These are phyloP conservation scores for Wickerhamiella kurtzmanii DNA, from an alignment of 805 yeast genomes.

Conservation along the genomic window DNA sequence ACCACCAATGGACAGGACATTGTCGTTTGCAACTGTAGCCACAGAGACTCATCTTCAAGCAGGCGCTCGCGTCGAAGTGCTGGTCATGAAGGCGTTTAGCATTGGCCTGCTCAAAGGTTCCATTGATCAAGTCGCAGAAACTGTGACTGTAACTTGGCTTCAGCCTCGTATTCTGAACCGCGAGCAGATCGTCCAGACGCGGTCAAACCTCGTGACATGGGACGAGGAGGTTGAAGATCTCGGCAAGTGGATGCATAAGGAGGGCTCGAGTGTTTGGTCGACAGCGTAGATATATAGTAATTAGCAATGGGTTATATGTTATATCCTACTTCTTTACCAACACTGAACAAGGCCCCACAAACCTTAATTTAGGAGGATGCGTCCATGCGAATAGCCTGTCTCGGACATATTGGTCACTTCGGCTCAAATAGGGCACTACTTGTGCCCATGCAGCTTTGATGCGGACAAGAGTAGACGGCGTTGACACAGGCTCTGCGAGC, in stretches of 20 bases:
- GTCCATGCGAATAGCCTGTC: constrained; percentile 2
- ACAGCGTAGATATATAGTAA: constrained; percentile 15
- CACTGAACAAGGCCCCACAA: constrained; percentile 5
- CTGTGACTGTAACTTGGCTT: constrained; percentile 79
- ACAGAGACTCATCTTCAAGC: constrained; percentile 48
- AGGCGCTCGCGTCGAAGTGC: constrained; percentile 69
- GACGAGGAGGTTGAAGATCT: constrained; percentile 55
- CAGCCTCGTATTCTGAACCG: constrained; percentile 87
- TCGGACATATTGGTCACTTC: not conserved
- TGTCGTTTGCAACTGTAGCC: constrained; percentile 63
- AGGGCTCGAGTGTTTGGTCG: constrained; percentile 55
- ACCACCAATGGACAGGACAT: constrained; percentile 51
- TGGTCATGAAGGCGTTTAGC: constrained; percentile 83
- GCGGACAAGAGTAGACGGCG: too few relatives aligned
- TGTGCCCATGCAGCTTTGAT: not conserved
- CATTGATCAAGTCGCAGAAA: constrained; percentile 73
- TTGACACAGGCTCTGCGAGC: too few relatives aligned
- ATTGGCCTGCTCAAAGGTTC: constrained; percentile 74
- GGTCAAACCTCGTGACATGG: constrained; percentile 65
- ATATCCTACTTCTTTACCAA: not conserved
- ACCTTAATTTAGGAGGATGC: constrained; percentile 5
- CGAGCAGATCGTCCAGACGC: constrained; percentile 67
- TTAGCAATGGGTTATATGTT: not conserved
- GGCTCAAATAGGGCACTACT: not conserved
- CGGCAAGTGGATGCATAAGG: constrained; percentile 43